Conservation (phyloP, 2,329 filamentous ascomycete genomes). For the Microdochium bolleyi region DNA sequence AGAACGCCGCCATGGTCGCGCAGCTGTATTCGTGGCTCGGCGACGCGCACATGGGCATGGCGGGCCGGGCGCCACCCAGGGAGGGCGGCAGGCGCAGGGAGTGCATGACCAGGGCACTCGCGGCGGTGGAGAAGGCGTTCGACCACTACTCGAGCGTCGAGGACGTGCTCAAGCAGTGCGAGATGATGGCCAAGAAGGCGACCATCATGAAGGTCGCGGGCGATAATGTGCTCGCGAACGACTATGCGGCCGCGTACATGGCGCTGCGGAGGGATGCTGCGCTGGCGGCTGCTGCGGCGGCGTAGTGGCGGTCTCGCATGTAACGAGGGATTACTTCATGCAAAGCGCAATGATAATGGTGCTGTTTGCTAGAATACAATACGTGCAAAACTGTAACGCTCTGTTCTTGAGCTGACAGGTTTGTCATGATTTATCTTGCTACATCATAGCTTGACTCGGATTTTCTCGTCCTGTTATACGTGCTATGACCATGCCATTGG, state of each 20-base stretch:
- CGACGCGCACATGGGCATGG: slow-evolving; percentile 73
- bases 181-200: slow-evolving; percentile 76
- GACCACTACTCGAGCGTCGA: slow-evolving; percentile 58
- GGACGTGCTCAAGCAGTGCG: slow-evolving; percentile 63
- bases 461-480: too few species aligned
- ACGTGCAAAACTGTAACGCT: too few species aligned
- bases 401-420: too few species aligned
- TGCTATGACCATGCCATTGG: too few species aligned
- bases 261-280: slow-evolving; percentile 39
- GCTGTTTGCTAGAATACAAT: too few species aligned
- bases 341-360: too few species aligned
- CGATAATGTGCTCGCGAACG: slow-evolving; percentile 55
- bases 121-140: slow-evolving; percentile 55
- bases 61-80: slow-evolving; percentile 41
- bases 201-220: slow-evolving; percentile 65
- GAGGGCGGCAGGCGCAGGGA: slow-evolving; percentile 42
- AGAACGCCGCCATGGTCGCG: slow-evolving; percentile 54
- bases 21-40: slow-evolving; percentile 62
- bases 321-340: too few species aligned
- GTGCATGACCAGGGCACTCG: slow-evolving; percentile 48
- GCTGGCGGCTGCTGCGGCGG: slow-evolving; percentile 2
- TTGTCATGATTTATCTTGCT: too few species aligned
- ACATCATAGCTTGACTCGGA: too few species aligned
- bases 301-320: background rate
- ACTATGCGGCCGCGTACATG: slow-evolving; percentile 58